Percentiles rank a stretch among this genome's conserved stretches.
phyloP scores from a whole-genome alignment of 2,329 filamentous ascomycete species.

The Penicillium sp. region DNA sequence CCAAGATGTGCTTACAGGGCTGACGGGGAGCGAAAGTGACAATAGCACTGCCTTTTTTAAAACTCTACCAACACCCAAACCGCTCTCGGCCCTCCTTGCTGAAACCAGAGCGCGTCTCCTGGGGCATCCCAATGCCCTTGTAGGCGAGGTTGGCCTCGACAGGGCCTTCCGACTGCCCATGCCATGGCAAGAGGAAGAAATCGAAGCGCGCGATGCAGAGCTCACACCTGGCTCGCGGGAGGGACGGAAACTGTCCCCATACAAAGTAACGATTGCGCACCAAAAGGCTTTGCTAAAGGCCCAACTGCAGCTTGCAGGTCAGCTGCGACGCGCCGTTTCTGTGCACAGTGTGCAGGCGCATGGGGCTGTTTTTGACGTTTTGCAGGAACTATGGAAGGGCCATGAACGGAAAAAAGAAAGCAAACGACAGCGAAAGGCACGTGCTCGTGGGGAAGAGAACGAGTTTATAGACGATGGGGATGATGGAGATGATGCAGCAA shows the following conservation, averaged over 20 bases:
- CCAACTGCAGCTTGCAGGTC: conserved; percentile 57
- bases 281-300: conserved; percentile 55
- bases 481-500: neutral
- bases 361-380: conserved; percentile 53
- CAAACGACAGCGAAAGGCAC: conserved; percentile 44
- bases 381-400: conserved; percentile 56
- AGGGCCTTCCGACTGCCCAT: conserved; percentile 58
- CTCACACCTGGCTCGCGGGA: conserved; percentile 60
- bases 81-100: conserved; percentile 50
- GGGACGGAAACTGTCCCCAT: conserved; percentile 55
- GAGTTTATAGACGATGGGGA: neutral
- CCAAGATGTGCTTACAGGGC: conserved; percentile 49
- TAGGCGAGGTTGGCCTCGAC: conserved; percentile 62
- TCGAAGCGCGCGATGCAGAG: conserved; percentile 28
- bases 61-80: conserved; percentile 51
- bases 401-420: conserved; percentile 30
- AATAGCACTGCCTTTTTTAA: conserved; percentile 48
- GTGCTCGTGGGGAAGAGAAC: conserved; percentile 20
- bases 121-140: conserved; percentile 52
- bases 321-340: conserved; percentile 55
- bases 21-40: conserved; percentile 21
- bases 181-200: conserved; percentile 39
- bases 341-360: conserved; percentile 63
- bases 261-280: conserved; percentile 55
- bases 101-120: conserved; percentile 48